Evolutionary conservation across 768 basidiomycete genomes (phyloP).

Genomic region (Neoboletus subvelutipes): DNA sequence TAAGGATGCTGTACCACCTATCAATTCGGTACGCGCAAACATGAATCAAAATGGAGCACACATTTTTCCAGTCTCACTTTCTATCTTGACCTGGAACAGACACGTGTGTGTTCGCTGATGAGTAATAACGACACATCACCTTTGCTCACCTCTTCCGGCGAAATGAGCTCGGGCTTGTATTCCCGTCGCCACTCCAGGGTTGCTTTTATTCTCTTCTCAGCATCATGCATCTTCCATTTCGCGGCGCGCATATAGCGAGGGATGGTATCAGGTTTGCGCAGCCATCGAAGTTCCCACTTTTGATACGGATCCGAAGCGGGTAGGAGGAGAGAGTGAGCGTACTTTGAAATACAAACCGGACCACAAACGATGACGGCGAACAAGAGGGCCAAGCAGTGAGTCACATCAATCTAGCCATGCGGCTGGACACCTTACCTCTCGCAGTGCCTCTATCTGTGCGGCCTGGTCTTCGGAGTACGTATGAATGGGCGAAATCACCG

Average conservation of each 20-base stretch:
- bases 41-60: constrained; percentile 34
- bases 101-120: neutral
- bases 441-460: constrained; percentile 56
- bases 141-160: constrained; percentile 61
- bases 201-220: constrained; percentile 71
- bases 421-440: constrained; percentile 46
- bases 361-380: neutral
- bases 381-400: neutral
- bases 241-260: constrained; percentile 80
- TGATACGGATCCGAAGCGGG: constrained; percentile 69
- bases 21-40: neutral
- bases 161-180: constrained; percentile 81
- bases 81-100: constrained; percentile 55
- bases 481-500: constrained; percentile 51
- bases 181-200: constrained; percentile 86
- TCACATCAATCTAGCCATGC: neutral
- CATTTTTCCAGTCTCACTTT: constrained; percentile 89
- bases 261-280: constrained; percentile 61
- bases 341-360: constrained; percentile 41
- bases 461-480: constrained; percentile 65
- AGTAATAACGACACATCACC: constrained; percentile 1
- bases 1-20: constrained; percentile 57
- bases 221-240: constrained; percentile 80
- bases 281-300: constrained; percentile 77
- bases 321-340: constrained; percentile 61